Evolutionary conservation across 2,329 filamentous ascomycete species (phyloP), one percentile per base, ranked within the genome.

Genomic region (Geosmithia morbida): DNA sequence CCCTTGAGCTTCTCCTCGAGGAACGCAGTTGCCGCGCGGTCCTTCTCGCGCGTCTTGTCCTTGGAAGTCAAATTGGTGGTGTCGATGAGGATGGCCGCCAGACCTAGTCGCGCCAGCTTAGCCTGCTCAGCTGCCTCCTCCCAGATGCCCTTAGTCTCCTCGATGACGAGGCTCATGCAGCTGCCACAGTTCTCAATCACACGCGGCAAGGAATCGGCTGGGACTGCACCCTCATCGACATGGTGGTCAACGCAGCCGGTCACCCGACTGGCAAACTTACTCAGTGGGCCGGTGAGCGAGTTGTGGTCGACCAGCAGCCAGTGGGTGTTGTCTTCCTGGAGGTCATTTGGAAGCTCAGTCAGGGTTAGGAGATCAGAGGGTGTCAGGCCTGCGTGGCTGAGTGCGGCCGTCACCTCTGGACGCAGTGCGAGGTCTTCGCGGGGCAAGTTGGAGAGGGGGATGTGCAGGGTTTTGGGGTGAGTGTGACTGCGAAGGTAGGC

Each of bases 231-330:
- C 56, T 92, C 86, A 51, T 92, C 85, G 1, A 75, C 79, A 59
- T 92, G 87, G 62, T 92, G 86, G 61, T 92, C 86, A 47, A 92
- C 74, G 52, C 81, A 81, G 3, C 81, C 83, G 4, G 70, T 63
- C 0, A 89, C 73, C 8, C 67, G 65, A 3, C 57, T 51, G 56
- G 78, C 85, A 16, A 68, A 61, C 39, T 59, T 62, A 16, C 39
- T 14, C n/a, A 90, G 66, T 14, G 63, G 56, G 0, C 84, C 83
- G 6, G 82, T 81, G 44, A 87, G 67, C 1, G 69, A 72, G 58
- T 92, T 92, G 67, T 92, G 87, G 63, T 92, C 86, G 3, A 92
- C 84, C 1, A 92, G 68, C 17, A 87, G 64, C 83, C 83, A 88
- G 45, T 67, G 68, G 1, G 83, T 82, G 44, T 77, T 72, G 22